These are phyloP conservation scores for Aegilops tauschii DNA, from an alignment of 176 grass and related monocot species.

Conservation along the genomic window DNA sequence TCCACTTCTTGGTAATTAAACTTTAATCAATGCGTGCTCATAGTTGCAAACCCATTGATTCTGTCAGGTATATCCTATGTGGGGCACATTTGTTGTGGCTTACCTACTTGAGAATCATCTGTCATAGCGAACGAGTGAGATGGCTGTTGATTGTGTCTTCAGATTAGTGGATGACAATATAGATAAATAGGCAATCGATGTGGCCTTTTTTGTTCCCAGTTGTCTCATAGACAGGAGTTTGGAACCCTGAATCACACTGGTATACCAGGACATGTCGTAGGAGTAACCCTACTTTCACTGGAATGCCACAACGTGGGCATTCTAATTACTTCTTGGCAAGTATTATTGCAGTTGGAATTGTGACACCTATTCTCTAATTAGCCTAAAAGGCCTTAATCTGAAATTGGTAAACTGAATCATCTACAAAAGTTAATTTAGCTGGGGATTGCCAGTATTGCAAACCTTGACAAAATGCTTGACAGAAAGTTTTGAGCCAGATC, in stretches of 20 bases:
- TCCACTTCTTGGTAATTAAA: conserved; percentile 20
- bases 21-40: not conserved
- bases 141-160: not conserved
- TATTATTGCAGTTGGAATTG: not conserved
- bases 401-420: conserved; percentile 5
- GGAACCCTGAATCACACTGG: not conserved
- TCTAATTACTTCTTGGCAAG: no score
- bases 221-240: not conserved
- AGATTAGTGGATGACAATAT: not conserved
- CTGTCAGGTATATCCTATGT: not conserved
- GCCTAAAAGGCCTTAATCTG: conserved; percentile 1
- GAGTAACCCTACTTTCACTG: no score
- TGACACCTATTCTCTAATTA: conserved; percentile 8
- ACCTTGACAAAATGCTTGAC: not conserved
- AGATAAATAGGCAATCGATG: conserved; percentile 11
- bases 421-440: conserved; percentile 7
- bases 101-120: not conserved
- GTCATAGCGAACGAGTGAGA: not conserved
- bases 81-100: not conserved
- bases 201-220: not conserved
- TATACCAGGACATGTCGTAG: no score
- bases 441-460: conserved; percentile 1
- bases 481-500: not conserved
- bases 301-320: no score
- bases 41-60: not conserved